Evolutionary conservation across 2,329 filamentous ascomycete species (phyloP), one percentile per base, ranked within the genome.

Genomic region (Fusarium anthophilum): DNA sequence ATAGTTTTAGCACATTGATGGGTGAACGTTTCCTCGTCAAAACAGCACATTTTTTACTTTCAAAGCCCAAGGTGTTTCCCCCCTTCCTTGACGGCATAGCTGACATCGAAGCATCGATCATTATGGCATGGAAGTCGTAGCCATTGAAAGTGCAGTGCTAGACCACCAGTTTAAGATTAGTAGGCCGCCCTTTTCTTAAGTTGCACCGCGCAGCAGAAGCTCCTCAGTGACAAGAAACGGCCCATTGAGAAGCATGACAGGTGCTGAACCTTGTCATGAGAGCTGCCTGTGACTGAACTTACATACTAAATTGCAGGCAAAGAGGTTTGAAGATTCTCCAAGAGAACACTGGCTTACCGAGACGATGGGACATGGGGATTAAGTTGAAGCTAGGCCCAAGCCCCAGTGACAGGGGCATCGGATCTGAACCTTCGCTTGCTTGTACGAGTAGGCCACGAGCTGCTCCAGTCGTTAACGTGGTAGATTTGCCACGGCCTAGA

Each of bases 401-500:
- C 63, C 64, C 20, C 48, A 61, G 38, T 37, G 38, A 47, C 72
- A 75, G 59, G 72, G 59, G 67, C 59, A 39, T 74, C 72, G 67
- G 68, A 55, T 73, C 64, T 64, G 43, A 50, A 39, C 45, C 35
- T 65, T 55, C 47, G 54, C 53, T 72, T 56, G 44, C 57, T 63
- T 59, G 56, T 47, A 48, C 58, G 50, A 58, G 37, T 43, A 58
- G 57, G n/a, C 51, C 50, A 58, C 39, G 48, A 73, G 53, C 47
- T 69, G 63, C 47, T 66, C 41, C 57, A 45, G 57, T 51, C 22
- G 47, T 73, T 66, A 41, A 69, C 53, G 64, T 58, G 58, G 55
- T 60, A 53, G 56, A 72, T 66, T 67, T 60, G 66, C 69, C 68
- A 63, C 54, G 60, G 66, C 68, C 66, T 66, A 72, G 71, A 70